These are phyloP conservation scores for Penicillium fimorum DNA, from an alignment of 495 filamentous ascomycete species.

Conservation along the genomic window DNA sequence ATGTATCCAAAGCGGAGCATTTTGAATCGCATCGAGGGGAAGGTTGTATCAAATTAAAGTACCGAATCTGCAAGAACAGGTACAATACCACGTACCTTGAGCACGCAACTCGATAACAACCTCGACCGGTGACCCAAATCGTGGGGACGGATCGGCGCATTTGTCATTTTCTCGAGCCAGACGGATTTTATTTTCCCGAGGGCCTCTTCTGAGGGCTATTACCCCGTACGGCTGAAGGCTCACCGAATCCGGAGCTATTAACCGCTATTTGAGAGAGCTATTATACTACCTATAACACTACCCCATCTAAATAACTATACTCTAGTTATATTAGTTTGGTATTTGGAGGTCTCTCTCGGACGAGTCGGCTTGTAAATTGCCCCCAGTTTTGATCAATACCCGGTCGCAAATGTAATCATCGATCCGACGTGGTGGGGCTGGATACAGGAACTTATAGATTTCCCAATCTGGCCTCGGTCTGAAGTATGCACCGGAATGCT, in stretches of 20 bases:
- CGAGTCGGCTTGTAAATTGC: conserved; percentile 10
- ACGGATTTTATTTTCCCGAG: conserved; percentile 47
- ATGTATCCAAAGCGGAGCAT: conserved; percentile 2
- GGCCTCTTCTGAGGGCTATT: not conserved
- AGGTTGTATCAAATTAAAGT: conserved; percentile 3
- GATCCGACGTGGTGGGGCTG: conserved; percentile 28
- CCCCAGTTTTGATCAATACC: conserved; percentile 9
- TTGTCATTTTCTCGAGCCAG: conserved; percentile 41
- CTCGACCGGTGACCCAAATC: conserved; percentile 36
- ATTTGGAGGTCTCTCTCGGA: conserved; percentile 9
- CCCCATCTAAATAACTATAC: not conserved
- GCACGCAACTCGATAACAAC: conserved; percentile 18
- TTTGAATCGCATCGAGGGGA: not conserved
- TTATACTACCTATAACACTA: not conserved
- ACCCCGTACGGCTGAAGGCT: conserved; percentile 8
- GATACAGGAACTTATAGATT: conserved; percentile 22
- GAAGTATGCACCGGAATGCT: conserved; percentile 18
- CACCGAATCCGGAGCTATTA: conserved; percentile 30
- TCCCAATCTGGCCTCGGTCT: conserved; percentile 40
- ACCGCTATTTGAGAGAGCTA: conserved; percentile 13
- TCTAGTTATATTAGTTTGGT: not conserved
- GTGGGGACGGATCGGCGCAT: conserved; percentile 44
- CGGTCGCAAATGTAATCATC: conserved; percentile 6
- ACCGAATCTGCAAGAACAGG: not conserved
- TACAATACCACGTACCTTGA: conserved; percentile 7